phyloP scores from a whole-genome alignment of 2,329 filamentous ascomycete species.

The Pseudogymnoascus sp. region DNA sequence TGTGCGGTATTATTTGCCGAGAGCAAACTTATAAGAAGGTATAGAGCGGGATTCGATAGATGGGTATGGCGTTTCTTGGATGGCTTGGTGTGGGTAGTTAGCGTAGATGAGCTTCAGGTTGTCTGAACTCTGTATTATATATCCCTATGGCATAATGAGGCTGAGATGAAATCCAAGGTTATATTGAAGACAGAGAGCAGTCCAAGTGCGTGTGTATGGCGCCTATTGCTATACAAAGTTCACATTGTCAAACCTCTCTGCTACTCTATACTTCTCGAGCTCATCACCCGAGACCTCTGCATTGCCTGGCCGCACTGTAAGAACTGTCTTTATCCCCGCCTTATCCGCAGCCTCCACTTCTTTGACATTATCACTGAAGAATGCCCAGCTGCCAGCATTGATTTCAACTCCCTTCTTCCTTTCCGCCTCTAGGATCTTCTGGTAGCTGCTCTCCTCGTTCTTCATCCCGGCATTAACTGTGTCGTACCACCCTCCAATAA shows the following conservation, averaged over 20 bases:
- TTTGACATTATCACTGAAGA: constrained; percentile 72
- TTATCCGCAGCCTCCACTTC: constrained; percentile 57
- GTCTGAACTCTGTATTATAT: no score
- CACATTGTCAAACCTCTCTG: constrained; percentile 24
- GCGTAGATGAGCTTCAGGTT: no score
- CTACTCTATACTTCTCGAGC: constrained; percentile 20
- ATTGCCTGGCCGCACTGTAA: constrained; percentile 65
- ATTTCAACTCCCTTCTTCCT: constrained; percentile 31
- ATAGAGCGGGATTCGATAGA: neutral
- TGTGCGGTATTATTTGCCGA: constrained; percentile 63
- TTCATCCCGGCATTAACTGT: constrained; percentile 75
- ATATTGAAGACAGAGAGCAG: neutral
- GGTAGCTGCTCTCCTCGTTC: constrained; percentile 59
- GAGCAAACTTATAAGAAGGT: constrained; percentile 14
- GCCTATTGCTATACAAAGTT: neutral
- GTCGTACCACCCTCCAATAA: constrained; percentile 66
- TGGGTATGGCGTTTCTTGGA: neutral
- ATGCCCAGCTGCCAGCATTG: constrained; percentile 54
- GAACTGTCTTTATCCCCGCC: constrained; percentile 56
- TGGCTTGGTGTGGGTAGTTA: neutral
- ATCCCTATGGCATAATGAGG: no score
- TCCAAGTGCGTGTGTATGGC: neutral
- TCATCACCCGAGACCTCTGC: constrained; percentile 49
- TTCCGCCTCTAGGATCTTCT: constrained; percentile 22
- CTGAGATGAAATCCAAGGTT: neutral